These are phyloP conservation scores for Gyrodon lividus DNA, from an alignment of 768 basidiomycete genomes.

Conservation along the genomic window DNA sequence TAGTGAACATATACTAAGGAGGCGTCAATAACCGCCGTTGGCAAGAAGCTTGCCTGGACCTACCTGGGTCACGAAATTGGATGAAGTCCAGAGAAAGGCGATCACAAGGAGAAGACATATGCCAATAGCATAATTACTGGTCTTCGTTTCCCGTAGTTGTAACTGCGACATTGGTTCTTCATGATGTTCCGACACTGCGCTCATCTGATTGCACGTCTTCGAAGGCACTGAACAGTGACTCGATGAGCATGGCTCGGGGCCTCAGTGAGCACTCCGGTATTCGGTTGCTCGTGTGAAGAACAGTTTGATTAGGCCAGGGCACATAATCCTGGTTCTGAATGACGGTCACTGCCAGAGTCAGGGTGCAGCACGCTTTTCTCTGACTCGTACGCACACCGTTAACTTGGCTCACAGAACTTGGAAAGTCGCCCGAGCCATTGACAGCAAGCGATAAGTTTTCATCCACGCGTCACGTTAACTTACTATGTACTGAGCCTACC, in stretches of 20 bases:
- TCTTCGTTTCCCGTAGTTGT: conserved; percentile 5
- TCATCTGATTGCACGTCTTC: conserved; percentile 13
- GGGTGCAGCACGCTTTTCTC: too few species aligned
- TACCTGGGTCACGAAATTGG: conserved; percentile 87
- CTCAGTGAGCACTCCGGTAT: too few species aligned
- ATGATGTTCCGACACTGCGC: conserved; percentile 7
- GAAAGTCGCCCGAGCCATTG: too few species aligned
- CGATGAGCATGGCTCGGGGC: too few species aligned
- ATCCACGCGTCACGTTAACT: too few species aligned
- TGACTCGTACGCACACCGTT: too few species aligned
- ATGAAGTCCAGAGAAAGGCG: conserved; percentile 84
- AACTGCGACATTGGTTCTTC: conserved; percentile 15
- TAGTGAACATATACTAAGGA: conserved; percentile 47
- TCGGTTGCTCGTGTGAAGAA: background rate
- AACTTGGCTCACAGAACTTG: too few species aligned
- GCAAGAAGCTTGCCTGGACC: background rate
- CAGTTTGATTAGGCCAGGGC: too few species aligned
- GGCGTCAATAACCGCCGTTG: conserved; percentile 7
- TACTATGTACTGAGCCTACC: too few species aligned
- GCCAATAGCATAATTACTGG: conserved; percentile 51
- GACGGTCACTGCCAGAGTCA: too few species aligned
- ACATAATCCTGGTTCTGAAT: too few species aligned
- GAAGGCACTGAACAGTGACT: background rate
- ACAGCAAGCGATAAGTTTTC: too few species aligned
- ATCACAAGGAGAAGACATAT: conserved; percentile 71